phyloP scores from a whole-genome alignment of 306 rosid species.

The Quercus dentata region DNA sequence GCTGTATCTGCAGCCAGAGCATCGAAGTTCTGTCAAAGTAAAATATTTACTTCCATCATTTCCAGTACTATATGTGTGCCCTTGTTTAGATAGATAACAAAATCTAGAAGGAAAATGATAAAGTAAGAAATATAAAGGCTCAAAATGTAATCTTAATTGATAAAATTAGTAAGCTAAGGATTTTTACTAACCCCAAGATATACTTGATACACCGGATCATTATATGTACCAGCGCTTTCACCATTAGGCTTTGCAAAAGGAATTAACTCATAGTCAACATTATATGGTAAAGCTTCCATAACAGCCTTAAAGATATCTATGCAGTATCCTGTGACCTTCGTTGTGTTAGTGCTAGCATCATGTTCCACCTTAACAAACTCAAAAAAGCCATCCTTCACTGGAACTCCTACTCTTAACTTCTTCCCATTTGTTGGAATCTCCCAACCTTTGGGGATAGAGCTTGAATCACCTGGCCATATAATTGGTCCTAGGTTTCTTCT shows the following conservation, averaged over 20 bases:
- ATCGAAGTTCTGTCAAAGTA: conserved; percentile 21
- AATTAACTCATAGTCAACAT: conserved; percentile 23
- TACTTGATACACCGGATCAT: conserved; percentile 29
- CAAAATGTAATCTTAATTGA: neutral
- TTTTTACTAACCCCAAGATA: conserved; percentile 22
- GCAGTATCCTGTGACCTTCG: conserved; percentile 11
- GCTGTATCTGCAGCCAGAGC: conserved; percentile 41
- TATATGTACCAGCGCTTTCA: conserved; percentile 10
- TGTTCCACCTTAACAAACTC: conserved; percentile 23
- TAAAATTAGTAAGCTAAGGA: no score
- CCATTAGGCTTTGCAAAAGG: conserved; percentile 21
- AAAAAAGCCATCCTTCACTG: conserved; percentile 12
- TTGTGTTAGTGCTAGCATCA: conserved; percentile 7
- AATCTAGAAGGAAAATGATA: no score
- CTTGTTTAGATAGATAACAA: no score
- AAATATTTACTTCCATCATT: no score
- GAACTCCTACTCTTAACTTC: conserved; percentile 37
- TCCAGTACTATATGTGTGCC: neutral
- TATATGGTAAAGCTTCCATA: conserved; percentile 16
- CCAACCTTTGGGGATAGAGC: conserved; percentile 39
- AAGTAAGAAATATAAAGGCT: no score
- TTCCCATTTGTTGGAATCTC: conserved; percentile 22
- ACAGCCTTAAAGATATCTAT: conserved; percentile 35
- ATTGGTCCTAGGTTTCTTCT: conserved; percentile 22
- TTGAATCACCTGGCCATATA: conserved; percentile 42